Base-by-base conservation (phyloP, 768 basidiomycete species). In the Tulasnella sp. region DNA sequence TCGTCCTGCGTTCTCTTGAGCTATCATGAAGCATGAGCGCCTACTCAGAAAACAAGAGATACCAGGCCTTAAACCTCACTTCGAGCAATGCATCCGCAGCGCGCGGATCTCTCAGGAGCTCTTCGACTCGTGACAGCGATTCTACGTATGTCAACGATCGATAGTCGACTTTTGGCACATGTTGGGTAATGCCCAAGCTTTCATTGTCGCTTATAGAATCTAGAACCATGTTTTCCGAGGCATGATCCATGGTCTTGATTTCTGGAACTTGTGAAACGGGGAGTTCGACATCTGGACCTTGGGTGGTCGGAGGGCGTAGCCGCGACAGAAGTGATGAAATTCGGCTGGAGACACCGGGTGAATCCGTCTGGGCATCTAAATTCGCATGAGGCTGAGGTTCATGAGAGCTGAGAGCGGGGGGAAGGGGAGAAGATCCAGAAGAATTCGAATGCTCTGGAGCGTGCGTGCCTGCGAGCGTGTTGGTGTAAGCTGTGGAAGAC, bases 1-100 rank as follows among this genome's bases (percentile, higher is more conserved):
- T 86, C 85, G 77, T 90, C 86, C 84, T 95, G 94, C 72, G 92
- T 91, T 75, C 88, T 83, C 83, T 89, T 92, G 81, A 95, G 85
- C 93, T 93, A 81, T 32, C 70, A 37, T 29, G 32, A 71, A 23
- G 26, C 29, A 35, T 44, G 40, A 44, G 23, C 20, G 1, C 46
- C 35, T 23, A n/a, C 29, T 74, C 29, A 75, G 39, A 13, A 42
- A 35, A 29, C 35, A 40, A 70, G 79, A 48, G 81, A 75, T 79
- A 42, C 80, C 77, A 35, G 18, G 73, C 20, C 44, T 42, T 51
- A 78, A 37, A n/a, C 80, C 84, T 46, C 84, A 92, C 93, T 84
- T 88, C 87, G 61, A 84, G 84, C 51, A 94, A 81, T 23, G 86
- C 82, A 35, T 85, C 82, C 48, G 90, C 83, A 78, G 93, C 88